A percentile compares a stretch with the other conserved stretches of the same genome.
Evolutionary conservation across 129 eudicot genomes (phyloP).

Genomic region (Flaveria ramosissima): DNA sequence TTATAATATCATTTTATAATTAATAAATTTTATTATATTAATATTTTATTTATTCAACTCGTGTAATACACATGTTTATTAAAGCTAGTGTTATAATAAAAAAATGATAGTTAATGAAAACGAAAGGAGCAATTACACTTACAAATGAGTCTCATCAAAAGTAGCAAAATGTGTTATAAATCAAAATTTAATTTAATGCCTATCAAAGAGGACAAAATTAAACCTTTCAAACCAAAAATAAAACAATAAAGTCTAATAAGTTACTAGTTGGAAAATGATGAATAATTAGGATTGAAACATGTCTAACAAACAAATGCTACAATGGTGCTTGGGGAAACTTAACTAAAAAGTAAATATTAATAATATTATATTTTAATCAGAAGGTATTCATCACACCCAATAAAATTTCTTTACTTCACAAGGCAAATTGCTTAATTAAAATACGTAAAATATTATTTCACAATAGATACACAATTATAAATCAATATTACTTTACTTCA

Average conservation of each 20-base stretch:
- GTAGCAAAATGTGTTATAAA: too few relatives aligned
- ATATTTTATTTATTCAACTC: too few relatives aligned
- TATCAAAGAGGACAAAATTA: too few relatives aligned
- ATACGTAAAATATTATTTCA: background rate
- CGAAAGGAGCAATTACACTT: too few relatives aligned
- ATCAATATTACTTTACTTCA: background rate
- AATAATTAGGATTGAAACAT: background rate
- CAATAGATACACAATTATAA: background rate
- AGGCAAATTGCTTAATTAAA: background rate
- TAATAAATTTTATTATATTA: too few relatives aligned
- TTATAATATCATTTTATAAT: too few relatives aligned
- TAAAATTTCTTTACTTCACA: background rate
- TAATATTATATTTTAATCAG: background rate
- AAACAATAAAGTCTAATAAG: background rate
- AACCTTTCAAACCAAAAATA: background rate
- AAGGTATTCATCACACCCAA: background rate
- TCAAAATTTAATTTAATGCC: too few relatives aligned
- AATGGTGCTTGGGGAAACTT: background rate
- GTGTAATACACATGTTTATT: too few relatives aligned
- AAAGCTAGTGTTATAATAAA: too few relatives aligned
- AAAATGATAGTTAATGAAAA: too few relatives aligned
- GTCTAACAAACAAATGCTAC: background rate
- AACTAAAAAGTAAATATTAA: background rate
- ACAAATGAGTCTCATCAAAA: too few relatives aligned
- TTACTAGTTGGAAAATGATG: background rate